These are phyloP conservation scores for Endoconidiophora laricicola DNA, from an alignment of 2,329 filamentous ascomycete genomes.

Conservation along the genomic window DNA sequence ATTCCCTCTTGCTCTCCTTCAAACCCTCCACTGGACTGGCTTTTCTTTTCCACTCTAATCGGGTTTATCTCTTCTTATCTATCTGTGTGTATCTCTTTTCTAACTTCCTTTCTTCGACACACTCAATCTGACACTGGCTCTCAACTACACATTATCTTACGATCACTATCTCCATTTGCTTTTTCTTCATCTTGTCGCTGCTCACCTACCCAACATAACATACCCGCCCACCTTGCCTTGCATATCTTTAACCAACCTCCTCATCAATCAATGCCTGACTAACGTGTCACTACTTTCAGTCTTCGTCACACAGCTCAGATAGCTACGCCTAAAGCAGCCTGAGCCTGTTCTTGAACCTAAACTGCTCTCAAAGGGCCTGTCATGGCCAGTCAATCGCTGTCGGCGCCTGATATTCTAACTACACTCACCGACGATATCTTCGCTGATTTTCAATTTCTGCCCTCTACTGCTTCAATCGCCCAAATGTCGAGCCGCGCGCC, in stretches of 20 bases:
- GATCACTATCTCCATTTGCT: neutral
- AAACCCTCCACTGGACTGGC: neutral
- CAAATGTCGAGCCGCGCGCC: conserved; percentile 39
- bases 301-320: conserved; percentile 6
- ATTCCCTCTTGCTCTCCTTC: conserved; percentile 1
- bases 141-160: neutral
- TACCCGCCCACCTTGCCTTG: neutral
- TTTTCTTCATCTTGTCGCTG: neutral
- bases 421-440: conserved; percentile 37
- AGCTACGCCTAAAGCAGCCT: neutral
- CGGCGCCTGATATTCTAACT: conserved; percentile 23
- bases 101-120: neutral
- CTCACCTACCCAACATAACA: neutral
- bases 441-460: conserved; percentile 18
- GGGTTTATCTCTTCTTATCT: neutral
- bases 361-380: conserved; percentile 2
- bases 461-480: conserved; percentile 16
- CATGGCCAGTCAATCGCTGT: conserved; percentile 4
- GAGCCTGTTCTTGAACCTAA: neutral
- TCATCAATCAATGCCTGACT: conserved; percentile 6
- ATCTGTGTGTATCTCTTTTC: neutral
- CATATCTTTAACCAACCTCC: conserved; percentile 2
- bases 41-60: neutral
- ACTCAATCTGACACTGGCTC: neutral
- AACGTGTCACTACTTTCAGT: conserved; percentile 9